Evolutionary conservation across 306 rosid genomes (phyloP).

Genomic region (Luffa acutangula): DNA sequence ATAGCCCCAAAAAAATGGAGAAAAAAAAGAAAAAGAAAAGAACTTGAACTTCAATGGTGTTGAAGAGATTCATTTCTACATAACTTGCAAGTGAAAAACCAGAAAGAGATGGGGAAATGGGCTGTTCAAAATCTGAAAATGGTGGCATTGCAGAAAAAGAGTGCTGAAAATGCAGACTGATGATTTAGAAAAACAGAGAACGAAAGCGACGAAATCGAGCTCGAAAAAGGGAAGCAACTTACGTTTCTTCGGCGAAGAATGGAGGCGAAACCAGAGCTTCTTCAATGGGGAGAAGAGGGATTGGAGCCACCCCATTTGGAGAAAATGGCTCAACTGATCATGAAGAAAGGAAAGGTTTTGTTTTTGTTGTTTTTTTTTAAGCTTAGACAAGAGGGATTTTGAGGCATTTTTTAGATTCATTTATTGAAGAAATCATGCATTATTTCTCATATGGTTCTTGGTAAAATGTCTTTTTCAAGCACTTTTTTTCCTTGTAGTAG

Average conservation of each 20-base stretch:
- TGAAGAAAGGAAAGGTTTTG: constrained; percentile 3
- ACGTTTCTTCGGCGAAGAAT: constrained; percentile 72
- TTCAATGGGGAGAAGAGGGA: constrained; percentile 81
- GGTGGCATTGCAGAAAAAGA: not conserved
- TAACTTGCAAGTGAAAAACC: not conserved
- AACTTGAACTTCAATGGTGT: constrained; percentile 6
- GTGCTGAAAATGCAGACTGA: too few species aligned
- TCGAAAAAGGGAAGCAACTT: constrained; percentile 7
- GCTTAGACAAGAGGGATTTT: constrained; percentile 64
- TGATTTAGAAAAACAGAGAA: not conserved
- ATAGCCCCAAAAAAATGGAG: not conserved
- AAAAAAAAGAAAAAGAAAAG: not conserved
- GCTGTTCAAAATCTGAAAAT: not conserved
- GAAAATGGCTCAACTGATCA: constrained; percentile 18
- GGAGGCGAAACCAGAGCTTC: constrained; percentile 66
- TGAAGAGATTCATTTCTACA: not conserved
- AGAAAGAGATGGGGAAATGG: not conserved
- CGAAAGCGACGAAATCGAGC: not conserved
- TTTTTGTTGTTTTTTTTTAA: not conserved
- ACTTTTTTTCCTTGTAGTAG: constrained; percentile 32
- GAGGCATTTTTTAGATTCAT: constrained; percentile 23
- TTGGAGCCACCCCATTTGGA: constrained; percentile 87
- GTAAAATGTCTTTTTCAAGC: constrained; percentile 58
- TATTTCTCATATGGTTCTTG: constrained; percentile 28
- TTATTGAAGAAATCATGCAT: constrained; percentile 28